phyloP scores from a whole-genome alignment of 805 yeast genomes.

The Yarrowia porcina region DNA sequence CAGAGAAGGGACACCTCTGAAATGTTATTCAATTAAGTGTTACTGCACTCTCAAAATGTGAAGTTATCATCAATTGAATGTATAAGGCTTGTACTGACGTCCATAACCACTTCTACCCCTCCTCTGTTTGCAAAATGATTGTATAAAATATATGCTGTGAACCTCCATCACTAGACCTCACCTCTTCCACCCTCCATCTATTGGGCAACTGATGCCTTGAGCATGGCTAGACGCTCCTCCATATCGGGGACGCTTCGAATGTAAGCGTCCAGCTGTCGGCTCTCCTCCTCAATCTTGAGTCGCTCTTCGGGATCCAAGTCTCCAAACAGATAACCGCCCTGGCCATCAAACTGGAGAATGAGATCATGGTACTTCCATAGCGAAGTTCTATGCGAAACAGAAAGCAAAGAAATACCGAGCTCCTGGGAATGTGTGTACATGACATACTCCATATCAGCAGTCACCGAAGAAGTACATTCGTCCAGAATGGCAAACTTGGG shows the following conservation, averaged over 20 bases:
- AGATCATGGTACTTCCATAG: conserved; percentile 88
- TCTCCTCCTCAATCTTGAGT: conserved; percentile 71
- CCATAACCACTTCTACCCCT: too few species aligned
- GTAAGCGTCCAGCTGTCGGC: conserved; percentile 62
- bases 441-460: conserved; percentile 84
- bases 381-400: conserved; percentile 90
- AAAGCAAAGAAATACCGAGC: conserved; percentile 74
- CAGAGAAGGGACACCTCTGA: too few species aligned
- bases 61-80: too few species aligned
- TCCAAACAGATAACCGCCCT: conserved; percentile 61
- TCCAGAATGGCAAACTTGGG: conserved; percentile 94
- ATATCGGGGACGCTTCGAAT: conserved; percentile 68
- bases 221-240: conserved; percentile 61
- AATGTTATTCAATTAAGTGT: too few species aligned
- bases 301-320: conserved; percentile 71
- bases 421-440: conserved; percentile 82
- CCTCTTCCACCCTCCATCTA: neutral
- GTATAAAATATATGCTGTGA: conserved; percentile 23
- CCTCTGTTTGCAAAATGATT: neutral
- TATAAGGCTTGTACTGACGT: too few species aligned
- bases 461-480: conserved; percentile 93
- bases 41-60: too few species aligned
- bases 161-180: neutral
- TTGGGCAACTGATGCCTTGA: conserved; percentile 35
- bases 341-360: conserved; percentile 81